A percentile compares a stretch with the other conserved stretches of the same genome.
phyloP scores from a whole-genome alignment of 495 filamentous ascomycete species.

The Tuber borchii region DNA sequence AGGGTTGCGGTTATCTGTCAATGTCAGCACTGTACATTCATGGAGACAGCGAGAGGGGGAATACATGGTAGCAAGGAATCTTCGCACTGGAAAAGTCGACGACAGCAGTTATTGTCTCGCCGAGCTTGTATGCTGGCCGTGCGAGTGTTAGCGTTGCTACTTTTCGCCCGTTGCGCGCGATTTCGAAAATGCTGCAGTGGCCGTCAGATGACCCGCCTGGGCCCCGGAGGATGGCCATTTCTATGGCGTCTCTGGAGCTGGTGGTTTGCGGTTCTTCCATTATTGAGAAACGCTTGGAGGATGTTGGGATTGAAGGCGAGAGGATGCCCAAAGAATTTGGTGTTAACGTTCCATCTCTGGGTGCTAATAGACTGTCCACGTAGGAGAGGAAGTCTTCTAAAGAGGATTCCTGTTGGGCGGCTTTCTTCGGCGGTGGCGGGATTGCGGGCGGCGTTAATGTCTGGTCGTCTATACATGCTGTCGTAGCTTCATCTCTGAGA shows the following conservation, averaged over 20 bases:
- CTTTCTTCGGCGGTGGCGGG: slow-evolving; percentile 41
- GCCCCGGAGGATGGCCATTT: slow-evolving; percentile 73
- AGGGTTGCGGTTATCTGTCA: slow-evolving; percentile 54
- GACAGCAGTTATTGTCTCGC: slow-evolving; percentile 73
- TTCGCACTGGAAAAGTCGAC: slow-evolving; percentile 72
- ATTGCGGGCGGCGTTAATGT: slow-evolving; percentile 21
- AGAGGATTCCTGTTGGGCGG: slow-evolving; percentile 42
- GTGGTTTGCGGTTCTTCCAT: slow-evolving; percentile 45
- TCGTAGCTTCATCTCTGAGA: slow-evolving; percentile 74
- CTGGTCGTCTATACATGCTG: slow-evolving; percentile 48
- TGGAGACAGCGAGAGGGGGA: neutral
- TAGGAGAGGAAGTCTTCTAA: slow-evolving; percentile 66
- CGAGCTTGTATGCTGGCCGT: slow-evolving; percentile 83
- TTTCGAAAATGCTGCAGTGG: slow-evolving; percentile 75
- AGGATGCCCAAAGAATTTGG: slow-evolving; percentile 55
- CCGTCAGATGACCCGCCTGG: slow-evolving; percentile 58
- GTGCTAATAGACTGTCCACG: slow-evolving; percentile 66
- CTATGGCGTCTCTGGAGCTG: slow-evolving; percentile 76
- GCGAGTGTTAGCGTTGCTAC: slow-evolving; percentile 83
- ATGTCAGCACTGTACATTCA: slow-evolving; percentile 5
- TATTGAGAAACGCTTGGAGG: slow-evolving; percentile 52
- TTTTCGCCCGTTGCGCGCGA: slow-evolving; percentile 75
- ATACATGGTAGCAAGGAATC: slow-evolving; percentile 69
- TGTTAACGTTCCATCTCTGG: slow-evolving; percentile 51
- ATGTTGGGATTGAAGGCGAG: slow-evolving; percentile 55